A percentile compares a stretch with the other conserved stretches of the same genome.
phyloP scores from a whole-genome alignment of 2,329 filamentous ascomycete genomes.

The Periconia sp. region DNA sequence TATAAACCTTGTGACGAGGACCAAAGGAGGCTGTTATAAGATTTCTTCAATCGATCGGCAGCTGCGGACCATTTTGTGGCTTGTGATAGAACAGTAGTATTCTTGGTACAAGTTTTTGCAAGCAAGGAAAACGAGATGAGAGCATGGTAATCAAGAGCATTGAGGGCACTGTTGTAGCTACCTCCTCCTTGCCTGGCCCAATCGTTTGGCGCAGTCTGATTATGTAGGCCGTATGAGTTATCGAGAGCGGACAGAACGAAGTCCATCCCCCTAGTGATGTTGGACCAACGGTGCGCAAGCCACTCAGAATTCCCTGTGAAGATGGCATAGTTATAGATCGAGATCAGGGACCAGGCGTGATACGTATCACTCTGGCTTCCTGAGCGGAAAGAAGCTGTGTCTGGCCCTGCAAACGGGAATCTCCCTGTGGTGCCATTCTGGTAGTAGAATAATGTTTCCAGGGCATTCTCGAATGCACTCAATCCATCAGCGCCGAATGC shows the following conservation, averaged over 20 bases:
- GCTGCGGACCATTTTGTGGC: conserved; percentile 11
- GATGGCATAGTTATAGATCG: conserved; percentile 26
- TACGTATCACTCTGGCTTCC: conserved; percentile 27
- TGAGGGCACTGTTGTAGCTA: conserved; percentile 39
- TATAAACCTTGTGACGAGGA: conserved; percentile 10
- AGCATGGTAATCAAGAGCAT: conserved; percentile 40
- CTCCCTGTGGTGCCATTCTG: conserved; percentile 24
- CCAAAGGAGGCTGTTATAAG: conserved; percentile 21
- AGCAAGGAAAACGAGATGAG: conserved; percentile 26
- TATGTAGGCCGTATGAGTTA: conserved; percentile 17
- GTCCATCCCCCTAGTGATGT: conserved; percentile 19
- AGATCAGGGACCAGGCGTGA: conserved; percentile 27
- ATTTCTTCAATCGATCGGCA: conserved; percentile 11
- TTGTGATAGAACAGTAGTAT: conserved; percentile 4
- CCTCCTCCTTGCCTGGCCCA: conserved; percentile 39
- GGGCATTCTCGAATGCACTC: conserved; percentile 16
- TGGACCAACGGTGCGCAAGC: conserved; percentile 18
- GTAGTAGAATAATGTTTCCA: conserved; percentile 26
- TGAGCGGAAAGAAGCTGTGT: conserved; percentile 11
- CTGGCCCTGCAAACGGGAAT: conserved; percentile 25
- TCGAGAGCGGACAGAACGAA: conserved; percentile 18
- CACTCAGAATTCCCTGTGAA: conserved; percentile 19
- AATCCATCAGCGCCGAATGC: conserved; percentile 17
- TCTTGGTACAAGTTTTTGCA: conserved; percentile 11
- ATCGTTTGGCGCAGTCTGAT: conserved; percentile 29